Base-by-base conservation (phyloP, 176 grass and related monocot genomes). In the Oryza brachyantha region DNA sequence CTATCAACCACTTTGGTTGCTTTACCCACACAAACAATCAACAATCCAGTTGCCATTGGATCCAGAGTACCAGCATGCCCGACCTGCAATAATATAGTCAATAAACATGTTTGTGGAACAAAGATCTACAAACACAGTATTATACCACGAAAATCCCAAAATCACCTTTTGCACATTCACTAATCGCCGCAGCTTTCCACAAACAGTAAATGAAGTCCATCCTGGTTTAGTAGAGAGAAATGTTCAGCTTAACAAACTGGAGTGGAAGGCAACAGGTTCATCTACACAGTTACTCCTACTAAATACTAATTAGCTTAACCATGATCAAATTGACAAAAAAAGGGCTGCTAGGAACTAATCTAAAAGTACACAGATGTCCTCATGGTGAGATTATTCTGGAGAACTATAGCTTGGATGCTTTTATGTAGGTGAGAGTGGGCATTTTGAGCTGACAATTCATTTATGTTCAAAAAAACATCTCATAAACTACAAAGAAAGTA, bases 151-250 rank as follows among this genome's bases (percentile, higher is more conserved):
- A 81, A 29, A n/a, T 16, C 13, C 37, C 4, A 11, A 65, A 28
- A 42, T 74, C 39, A 98, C 92, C 95, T 98, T 98, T 78, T 98
- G 81, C 39, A 98, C 92, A 92, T 91, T 98, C 12, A 98, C 92
- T 57, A 98, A 84, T 13, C 95, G 85, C 32, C 95, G 76, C 70
- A 98, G 72, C 85, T 98, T 98, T 29, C 95, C 95, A 85, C 95
- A 98, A 45, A 98, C 95, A 87, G 92, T 94, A 90, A 98, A 98
- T 14, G 95, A 98, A 68, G 95, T 98, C 95, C 95, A 98, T 67
- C 95, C 95, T 94, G 79, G 62, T 43, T 79, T 79, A 64, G 19
- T 16, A 60, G 82, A 85, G 59, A 84, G 5, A 70, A 1, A 64
- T 26, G 11, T 62, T 86, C 55, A 71, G 74, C 63, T 6, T 10